Conservation (phyloP, 306 rosid genomes). For the Inga leiocalycina region DNA sequence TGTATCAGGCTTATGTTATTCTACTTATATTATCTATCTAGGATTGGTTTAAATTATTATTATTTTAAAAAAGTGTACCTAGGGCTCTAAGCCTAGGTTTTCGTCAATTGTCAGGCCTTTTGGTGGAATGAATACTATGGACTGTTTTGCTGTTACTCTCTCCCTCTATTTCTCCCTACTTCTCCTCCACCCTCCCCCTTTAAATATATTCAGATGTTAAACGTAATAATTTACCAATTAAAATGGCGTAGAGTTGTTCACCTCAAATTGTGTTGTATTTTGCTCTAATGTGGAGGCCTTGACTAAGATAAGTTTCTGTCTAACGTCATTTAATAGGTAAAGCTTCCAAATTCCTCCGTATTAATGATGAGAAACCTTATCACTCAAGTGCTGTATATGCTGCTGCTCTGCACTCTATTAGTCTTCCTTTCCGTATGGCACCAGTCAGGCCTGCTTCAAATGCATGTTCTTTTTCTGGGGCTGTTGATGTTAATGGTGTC, state of each 20-base stretch:
- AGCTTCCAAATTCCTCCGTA: slow-evolving; percentile 61
- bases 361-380: slow-evolving; percentile 70
- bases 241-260: slow-evolving; percentile 5
- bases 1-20: not conserved
- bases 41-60: not conserved
- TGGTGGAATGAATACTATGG: not conserved
- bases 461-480: slow-evolving; percentile 63
- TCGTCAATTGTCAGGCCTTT: not conserved
- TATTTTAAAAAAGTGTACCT: not conserved
- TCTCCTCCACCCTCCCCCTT: not conserved
- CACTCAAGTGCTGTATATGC: slow-evolving; percentile 89
- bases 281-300: slow-evolving; percentile 22
- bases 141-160: not conserved
- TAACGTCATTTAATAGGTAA: slow-evolving; percentile 56
- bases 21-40: not conserved
- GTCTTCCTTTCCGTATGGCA: slow-evolving; percentile 83
- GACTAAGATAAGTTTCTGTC: slow-evolving; percentile 23
- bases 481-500: slow-evolving; percentile 66
- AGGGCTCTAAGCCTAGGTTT: not conserved
- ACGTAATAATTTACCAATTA: slow-evolving; percentile 25
- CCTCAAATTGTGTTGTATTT: slow-evolving; percentile 11
- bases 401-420: slow-evolving; percentile 74
- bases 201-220: not conserved
- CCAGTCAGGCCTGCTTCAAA: slow-evolving; percentile 64
- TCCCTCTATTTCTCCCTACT: not conserved